phyloP scores from a whole-genome alignment of 1,284 basidiomycete genomes.

The Papiliotrema nemorosa region DNA sequence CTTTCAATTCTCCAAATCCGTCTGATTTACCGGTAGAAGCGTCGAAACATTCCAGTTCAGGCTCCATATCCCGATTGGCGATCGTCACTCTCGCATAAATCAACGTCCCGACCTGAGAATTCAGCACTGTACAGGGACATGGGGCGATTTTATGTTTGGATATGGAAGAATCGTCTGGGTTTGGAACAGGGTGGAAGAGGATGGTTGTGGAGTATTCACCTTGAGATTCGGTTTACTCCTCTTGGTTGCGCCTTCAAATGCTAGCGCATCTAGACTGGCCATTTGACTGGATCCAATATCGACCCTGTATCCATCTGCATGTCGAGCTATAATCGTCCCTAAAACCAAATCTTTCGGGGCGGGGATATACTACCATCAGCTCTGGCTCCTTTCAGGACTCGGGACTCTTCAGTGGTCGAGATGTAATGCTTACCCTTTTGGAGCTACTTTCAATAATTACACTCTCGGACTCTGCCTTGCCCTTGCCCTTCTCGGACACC shows the following conservation, averaged over 20 bases:
- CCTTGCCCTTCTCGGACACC: slow-evolving; percentile 31
- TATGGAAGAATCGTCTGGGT: too few species aligned
- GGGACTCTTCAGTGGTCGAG: background rate
- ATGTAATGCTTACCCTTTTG: slow-evolving; percentile 33
- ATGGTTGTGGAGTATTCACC: slow-evolving; percentile 41
- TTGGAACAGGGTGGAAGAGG: too few species aligned
- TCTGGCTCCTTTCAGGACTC: background rate
- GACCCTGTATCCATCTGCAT: slow-evolving; percentile 54
- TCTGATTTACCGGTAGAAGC: slow-evolving; percentile 51
- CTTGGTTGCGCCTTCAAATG: slow-evolving; percentile 55
- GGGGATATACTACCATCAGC: slow-evolving; percentile 48
- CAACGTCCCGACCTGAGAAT: slow-evolving; percentile 52
- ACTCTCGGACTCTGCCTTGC: slow-evolving; percentile 21
- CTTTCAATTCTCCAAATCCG: slow-evolving; percentile 53
- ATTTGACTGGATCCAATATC: slow-evolving; percentile 53
- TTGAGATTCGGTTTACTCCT: slow-evolving; percentile 54
- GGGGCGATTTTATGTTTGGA: too few species aligned
- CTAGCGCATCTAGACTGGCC: slow-evolving; percentile 52
- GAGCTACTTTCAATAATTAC: slow-evolving; percentile 41
- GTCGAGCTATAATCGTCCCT: slow-evolving; percentile 52
- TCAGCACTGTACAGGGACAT: too few species aligned
- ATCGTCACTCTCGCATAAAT: slow-evolving; percentile 53
- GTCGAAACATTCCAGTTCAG: slow-evolving; percentile 54
- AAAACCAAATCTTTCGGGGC: slow-evolving; percentile 52
- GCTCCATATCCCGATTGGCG: slow-evolving; percentile 53